Evolutionary conservation across 441 rosid species (phyloP).

Genomic region (Syzygium malaccense): DNA sequence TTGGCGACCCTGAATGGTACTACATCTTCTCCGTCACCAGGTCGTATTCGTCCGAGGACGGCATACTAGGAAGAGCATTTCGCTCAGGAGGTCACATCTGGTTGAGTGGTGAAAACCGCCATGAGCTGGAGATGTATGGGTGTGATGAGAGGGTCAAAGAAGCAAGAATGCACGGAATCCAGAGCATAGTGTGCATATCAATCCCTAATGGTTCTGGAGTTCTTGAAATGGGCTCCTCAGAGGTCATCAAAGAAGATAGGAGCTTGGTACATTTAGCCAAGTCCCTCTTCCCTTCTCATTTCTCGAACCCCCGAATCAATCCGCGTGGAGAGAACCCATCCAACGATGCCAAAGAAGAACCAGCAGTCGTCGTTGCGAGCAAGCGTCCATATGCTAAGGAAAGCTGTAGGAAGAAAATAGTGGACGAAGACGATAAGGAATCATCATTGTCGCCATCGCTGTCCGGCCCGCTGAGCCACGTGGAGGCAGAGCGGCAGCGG

Average conservation of each 20-base stretch:
- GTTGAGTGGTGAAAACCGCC: background rate
- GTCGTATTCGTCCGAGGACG: background rate
- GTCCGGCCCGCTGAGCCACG: background rate
- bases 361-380: background rate
- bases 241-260: background rate
- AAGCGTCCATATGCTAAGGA: background rate
- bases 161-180: background rate
- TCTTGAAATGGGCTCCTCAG: background rate
- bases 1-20: background rate
- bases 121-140: background rate
- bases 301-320: background rate
- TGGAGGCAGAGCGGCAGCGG: conserved; percentile 12
- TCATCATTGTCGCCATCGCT: background rate
- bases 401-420: background rate
- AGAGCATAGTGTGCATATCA: background rate
- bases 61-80: background rate
- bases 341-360: background rate
- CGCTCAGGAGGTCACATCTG: background rate
- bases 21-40: background rate
- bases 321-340: background rate
- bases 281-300: background rate
- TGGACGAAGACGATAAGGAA: background rate
- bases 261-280: background rate
- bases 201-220: background rate
- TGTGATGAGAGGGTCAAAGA: background rate